phyloP scores from a whole-genome alignment of 1,139 yeast genomes.

The Candida sojae region DNA sequence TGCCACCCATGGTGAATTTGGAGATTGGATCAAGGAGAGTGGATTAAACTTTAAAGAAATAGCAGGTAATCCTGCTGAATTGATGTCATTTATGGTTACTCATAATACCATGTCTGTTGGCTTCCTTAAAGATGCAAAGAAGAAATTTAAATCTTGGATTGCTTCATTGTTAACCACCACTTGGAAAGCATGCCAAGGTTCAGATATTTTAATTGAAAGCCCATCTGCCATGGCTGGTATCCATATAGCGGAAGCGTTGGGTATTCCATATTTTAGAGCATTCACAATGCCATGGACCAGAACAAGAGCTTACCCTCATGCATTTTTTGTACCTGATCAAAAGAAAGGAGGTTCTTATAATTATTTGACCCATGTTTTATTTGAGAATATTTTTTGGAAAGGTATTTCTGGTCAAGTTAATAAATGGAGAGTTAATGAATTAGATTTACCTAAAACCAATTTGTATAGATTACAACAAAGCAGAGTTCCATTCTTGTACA shows the following conservation, averaged over 20 bases:
- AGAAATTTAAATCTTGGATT: constrained; percentile 81
- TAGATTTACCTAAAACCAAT: constrained; percentile 69
- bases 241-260: constrained; percentile 88
- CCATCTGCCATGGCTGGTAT: constrained; percentile 97
- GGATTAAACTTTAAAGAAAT: constrained; percentile 70
- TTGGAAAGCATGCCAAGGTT: constrained; percentile 84
- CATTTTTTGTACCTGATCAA: constrained; percentile 92
- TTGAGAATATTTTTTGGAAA: constrained; percentile 92
- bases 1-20: constrained; percentile 83
- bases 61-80: constrained; percentile 92
- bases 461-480: constrained; percentile 71
- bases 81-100: constrained; percentile 89
- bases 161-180: constrained; percentile 65
- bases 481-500: constrained; percentile 85
- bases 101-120: constrained; percentile 88
- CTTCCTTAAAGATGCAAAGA: constrained; percentile 78
- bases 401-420: constrained; percentile 90
- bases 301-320: constrained; percentile 94
- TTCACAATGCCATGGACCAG: constrained; percentile 99
- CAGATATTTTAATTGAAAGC: constrained; percentile 85
- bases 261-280: constrained; percentile 89
- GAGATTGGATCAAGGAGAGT: constrained; percentile 68
- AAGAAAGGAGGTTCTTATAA: constrained; percentile 92
- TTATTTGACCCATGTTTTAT: constrained; percentile 86
- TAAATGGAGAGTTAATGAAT: constrained; percentile 74